Evolutionary conservation across 345 rosid species (phyloP), one percentile per base, ranked within the genome.

Genomic region (Murraya koenigii): DNA sequence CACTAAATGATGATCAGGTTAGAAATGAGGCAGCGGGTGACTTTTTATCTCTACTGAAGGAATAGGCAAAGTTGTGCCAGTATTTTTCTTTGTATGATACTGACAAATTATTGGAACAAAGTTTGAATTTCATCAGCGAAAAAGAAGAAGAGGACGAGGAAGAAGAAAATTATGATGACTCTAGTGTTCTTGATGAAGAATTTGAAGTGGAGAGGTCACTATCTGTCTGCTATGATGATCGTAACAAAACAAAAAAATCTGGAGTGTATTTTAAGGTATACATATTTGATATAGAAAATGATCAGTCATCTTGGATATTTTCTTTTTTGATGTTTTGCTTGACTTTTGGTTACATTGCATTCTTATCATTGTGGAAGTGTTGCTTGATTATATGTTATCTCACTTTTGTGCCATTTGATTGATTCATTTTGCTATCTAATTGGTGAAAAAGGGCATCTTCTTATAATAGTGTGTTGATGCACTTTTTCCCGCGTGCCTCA

Each of bases 21-120:
- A 66, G 83, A 63, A 81, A 81, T 81, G 83, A 81, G 69, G 54
- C 69, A 41, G 71, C 80, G 5, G 77, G 66, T 66, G 83, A 81
- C 15, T 77, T 81, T 77, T 72, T 81, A 35, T 59, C 79, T 26
- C 44, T 81, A 28, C 41, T 72, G 30, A 81, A 66, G 71, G 80
- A 80, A 66, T 76, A 77, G 83, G 69, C 78, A 58, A 76, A 71
- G 11, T 25, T 80, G 56, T 80, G 80, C 22, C 61, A 52, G 23
- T 17, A 66, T 9, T 77, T 74, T 54, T 68, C 64, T 32, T 26
- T 69, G 17, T 56, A 4, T 77, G 60, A 19, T 44, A 9, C 41
- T 25, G 65, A 52, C 26, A 61, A 58, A 20, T 17, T n/a, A 30
- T 30, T 6, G 14, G 63, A 76, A 8, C 61, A 71, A 13, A 56